Conservation (phyloP, 2,329 filamentous ascomycete genomes). For the Basipetospora sp. region DNA sequence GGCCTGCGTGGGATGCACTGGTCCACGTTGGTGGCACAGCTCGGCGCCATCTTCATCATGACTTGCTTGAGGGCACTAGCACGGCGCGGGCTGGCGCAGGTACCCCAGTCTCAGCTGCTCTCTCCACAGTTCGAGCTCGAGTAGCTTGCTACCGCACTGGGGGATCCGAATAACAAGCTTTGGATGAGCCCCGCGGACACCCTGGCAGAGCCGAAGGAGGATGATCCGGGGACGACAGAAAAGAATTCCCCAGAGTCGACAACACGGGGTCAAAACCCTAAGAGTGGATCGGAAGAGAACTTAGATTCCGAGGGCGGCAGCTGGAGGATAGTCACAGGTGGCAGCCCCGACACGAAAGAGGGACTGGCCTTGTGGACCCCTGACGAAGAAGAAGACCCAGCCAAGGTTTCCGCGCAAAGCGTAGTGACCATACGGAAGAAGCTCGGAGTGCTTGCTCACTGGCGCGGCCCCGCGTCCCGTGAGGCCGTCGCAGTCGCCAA, state of each 20-base stretch:
- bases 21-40: constrained; percentile 14
- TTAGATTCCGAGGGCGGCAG: too few relatives aligned
- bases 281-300: neutral
- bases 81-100: neutral
- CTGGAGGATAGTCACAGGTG: too few relatives aligned
- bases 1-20: constrained; percentile 14
- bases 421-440: constrained; percentile 10
- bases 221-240: neutral
- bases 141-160: neutral
- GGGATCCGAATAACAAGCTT: too few relatives aligned
- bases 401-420: constrained; percentile 4
- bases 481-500: constrained; percentile 8
- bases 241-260: neutral
- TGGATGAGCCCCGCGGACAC: constrained; percentile 1
- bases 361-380: neutral
- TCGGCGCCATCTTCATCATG: constrained; percentile 10
- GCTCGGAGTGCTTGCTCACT: constrained; percentile 12
- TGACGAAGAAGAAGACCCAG: neutral
- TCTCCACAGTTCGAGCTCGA: neutral
- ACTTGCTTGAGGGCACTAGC: neutral
- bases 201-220: neutral
- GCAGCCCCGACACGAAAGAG: neutral
- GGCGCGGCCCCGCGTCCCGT: constrained; percentile 10
- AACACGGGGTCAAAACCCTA: neutral
- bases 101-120: neutral